phyloP scores from a whole-genome alignment of 2,329 filamentous ascomycete genomes.

The Malbranchea zuffiana region DNA sequence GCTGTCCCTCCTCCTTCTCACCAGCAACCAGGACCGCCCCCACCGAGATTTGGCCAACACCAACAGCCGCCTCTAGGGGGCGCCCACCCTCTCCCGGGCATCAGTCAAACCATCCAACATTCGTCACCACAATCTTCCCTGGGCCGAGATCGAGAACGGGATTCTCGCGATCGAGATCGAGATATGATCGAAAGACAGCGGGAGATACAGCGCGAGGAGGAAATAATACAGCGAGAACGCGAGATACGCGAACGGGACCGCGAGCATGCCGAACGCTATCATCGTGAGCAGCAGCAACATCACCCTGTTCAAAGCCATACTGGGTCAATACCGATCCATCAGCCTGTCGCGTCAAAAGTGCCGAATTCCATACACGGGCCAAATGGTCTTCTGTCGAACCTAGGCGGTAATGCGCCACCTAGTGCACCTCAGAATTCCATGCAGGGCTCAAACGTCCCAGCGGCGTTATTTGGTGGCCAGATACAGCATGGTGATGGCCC shows the following conservation, averaged over 20 bases:
- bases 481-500: constrained; percentile 48
- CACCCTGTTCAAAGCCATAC: constrained; percentile 77
- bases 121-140: constrained; percentile 31
- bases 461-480: constrained; percentile 59
- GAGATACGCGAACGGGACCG: constrained; percentile 40
- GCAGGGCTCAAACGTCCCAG: constrained; percentile 49
- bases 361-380: constrained; percentile 80
- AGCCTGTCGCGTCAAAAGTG: constrained; percentile 77
- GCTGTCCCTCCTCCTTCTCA: constrained; percentile 22
- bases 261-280: constrained; percentile 53
- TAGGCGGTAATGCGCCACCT: constrained; percentile 49
- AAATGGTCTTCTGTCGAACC: constrained; percentile 70
- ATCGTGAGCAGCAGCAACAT: constrained; percentile 48
- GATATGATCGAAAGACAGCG: constrained; percentile 40
- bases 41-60: constrained; percentile 35
- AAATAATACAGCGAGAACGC: constrained; percentile 46
- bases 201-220: constrained; percentile 41
- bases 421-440: constrained; percentile 43
- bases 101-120: constrained; percentile 34
- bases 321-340: constrained; percentile 81
- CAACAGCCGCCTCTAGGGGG: constrained; percentile 27
- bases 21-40: constrained; percentile 30
- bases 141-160: constrained; percentile 38
- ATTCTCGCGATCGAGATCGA: constrained; percentile 41
- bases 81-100: constrained; percentile 32